Evolutionary conservation across 2,329 filamentous ascomycete species (phyloP), one percentile per base, ranked within the genome.

Genomic region (Seiridium unicorne): DNA sequence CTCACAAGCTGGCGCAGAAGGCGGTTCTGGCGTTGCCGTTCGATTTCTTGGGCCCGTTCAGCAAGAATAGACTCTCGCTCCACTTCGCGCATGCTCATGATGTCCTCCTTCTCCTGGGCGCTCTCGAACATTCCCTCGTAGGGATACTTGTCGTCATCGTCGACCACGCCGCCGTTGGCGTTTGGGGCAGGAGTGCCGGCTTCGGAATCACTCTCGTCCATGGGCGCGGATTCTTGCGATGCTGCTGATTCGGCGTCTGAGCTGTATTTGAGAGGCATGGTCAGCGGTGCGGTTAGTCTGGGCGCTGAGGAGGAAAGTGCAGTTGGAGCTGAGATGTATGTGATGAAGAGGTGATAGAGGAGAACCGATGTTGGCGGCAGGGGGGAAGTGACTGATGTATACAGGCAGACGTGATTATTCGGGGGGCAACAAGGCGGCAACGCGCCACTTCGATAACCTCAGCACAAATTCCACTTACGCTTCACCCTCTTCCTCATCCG

Each of bases 31-130:
- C 90, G 86, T 67, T 91, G 89, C 57, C 88, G 88, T 70, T 95
- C 91, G 60, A 93, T 89, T 73, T 95, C 88, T 68, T 92, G 87
- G 42, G 90, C 89, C 65, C 95, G 92, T 66, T 96, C 91, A 26
- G 93, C 94, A 5, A 99, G 84, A 49, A 97, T 89, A 72, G 92
- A 87, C 75, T 99, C 95, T 63, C 94, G 90, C 71, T 96, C 89
- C 56, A 98, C 89, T 77, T 98, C 93, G 36, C 93, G 89, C 84
- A 97, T 87, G 60, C 82, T 85, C 84, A 95, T 88, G 63, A 99
- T 95, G 56, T 90, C 82, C 6, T 83, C 83, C 74, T 91, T 93
- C 71, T 95, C 91, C 44, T 86, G 82, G 49, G 87, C 81, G 65
- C 86, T 90, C 68, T 86, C 84, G 73, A 92, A 95, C 69, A 95